A percentile compares a stretch with the other conserved stretches of the same genome.
These are phyloP conservation scores for Microbotryum intermedium DNA, from an alignment of 1,284 basidiomycete species.

Conservation along the genomic window DNA sequence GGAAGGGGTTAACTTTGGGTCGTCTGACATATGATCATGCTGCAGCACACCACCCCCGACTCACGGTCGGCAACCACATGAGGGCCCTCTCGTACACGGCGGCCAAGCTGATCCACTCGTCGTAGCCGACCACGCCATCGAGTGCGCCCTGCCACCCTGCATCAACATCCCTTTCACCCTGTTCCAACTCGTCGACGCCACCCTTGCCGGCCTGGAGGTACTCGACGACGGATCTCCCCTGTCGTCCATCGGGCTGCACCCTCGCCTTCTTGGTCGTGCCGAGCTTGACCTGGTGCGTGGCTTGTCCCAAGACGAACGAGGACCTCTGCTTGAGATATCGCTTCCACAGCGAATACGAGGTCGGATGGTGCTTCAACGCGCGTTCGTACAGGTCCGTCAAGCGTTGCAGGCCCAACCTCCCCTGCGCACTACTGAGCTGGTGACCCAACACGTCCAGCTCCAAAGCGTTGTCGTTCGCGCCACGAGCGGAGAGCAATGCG, in stretches of 20 bases:
- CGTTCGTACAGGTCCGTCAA: constrained; percentile 75
- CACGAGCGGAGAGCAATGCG: constrained; percentile 38
- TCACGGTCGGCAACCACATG: constrained; percentile 82
- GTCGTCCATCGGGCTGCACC: constrained; percentile 35
- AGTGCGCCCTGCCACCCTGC: constrained; percentile 66
- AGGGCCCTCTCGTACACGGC: constrained; percentile 85
- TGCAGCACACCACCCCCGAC: constrained; percentile 36
- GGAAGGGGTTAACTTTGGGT: constrained; percentile 9
- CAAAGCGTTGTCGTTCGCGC: constrained; percentile 45
- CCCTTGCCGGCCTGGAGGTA: constrained; percentile 46
- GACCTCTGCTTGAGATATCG: constrained; percentile 77
- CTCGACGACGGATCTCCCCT: constrained; percentile 26
- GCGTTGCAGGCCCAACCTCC: constrained; percentile 32
- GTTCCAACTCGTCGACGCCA: constrained; percentile 45
- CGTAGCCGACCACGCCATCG: constrained; percentile 80
- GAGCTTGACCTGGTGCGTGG: constrained; percentile 45
- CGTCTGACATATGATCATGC: neutral
- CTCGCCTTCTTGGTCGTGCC: constrained; percentile 46
- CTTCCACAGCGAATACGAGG: constrained; percentile 90
- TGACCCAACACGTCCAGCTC: constrained; percentile 32
- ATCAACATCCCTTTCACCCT: constrained; percentile 47
- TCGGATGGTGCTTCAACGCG: constrained; percentile 77
- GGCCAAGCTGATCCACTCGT: constrained; percentile 86
- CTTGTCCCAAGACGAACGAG: constrained; percentile 69
- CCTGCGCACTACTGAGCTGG: constrained; percentile 33